A percentile compares a stretch with the other conserved stretches of the same genome.
Conservation (phyloP, 208 protist genomes). For the Endotrypanum monterogeii region DNA sequence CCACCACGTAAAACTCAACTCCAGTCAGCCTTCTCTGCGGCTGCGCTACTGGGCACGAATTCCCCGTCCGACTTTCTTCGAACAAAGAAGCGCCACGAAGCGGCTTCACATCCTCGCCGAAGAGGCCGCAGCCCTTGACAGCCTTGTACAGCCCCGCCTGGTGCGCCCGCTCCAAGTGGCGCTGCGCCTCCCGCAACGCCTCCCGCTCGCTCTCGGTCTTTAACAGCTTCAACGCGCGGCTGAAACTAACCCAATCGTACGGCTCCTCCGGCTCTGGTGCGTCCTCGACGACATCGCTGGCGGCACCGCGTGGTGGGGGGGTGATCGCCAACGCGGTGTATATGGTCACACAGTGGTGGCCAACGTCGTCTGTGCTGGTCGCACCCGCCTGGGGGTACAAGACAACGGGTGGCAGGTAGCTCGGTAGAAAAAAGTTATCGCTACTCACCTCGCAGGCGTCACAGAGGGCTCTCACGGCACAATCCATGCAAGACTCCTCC, state of each 20-base stretch:
- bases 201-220: constrained; percentile 47
- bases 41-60: neutral
- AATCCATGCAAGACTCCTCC: constrained; percentile 56
- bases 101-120: constrained; percentile 57
- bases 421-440: constrained; percentile 82
- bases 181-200: constrained; percentile 47
- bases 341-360: constrained; percentile 49
- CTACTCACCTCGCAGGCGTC: constrained; percentile 79
- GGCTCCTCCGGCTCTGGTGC: constrained; percentile 56
- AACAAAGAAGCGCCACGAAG: neutral
- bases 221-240: constrained; percentile 41
- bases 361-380: neutral
- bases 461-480: constrained; percentile 72
- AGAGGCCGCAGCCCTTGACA: constrained; percentile 63
- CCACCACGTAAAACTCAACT: constrained; percentile 45
- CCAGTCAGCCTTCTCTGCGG: constrained; percentile 19
- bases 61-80: too few relatives aligned
- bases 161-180: constrained; percentile 40
- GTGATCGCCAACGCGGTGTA: constrained; percentile 63
- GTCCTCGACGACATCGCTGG: constrained; percentile 64
- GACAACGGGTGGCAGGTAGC: constrained; percentile 62
- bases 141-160: constrained; percentile 61
- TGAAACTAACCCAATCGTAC: constrained; percentile 82
- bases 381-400: constrained; percentile 37
- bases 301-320: constrained; percentile 52